Evolutionary conservation across 495 filamentous ascomycete species (phyloP).

Genomic region (Talaromyces borbonicus): DNA sequence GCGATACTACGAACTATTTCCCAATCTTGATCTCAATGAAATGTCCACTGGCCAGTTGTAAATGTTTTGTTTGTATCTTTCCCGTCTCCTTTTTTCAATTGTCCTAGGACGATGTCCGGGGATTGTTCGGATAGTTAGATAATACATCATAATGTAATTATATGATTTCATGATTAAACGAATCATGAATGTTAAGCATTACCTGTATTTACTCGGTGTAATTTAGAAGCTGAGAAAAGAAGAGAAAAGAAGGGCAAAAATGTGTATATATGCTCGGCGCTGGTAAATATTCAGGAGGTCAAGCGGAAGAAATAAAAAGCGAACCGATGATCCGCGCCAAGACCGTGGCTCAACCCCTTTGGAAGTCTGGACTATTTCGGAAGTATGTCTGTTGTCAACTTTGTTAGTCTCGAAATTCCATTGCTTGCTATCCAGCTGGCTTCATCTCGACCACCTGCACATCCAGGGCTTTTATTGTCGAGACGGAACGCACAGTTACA

Average conservation of each 20-base stretch:
- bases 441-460: not conserved
- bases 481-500: too few relatives aligned
- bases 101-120: too few relatives aligned
- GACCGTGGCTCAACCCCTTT: not conserved
- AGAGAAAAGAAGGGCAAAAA: too few relatives aligned
- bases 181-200: too few relatives aligned
- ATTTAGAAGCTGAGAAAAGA: too few relatives aligned
- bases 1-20: not conserved
- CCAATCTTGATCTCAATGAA: too few relatives aligned
- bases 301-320: not conserved
- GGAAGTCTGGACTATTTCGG: not conserved
- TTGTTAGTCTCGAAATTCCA: too few relatives aligned
- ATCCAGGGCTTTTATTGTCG: too few relatives aligned
- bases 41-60: too few relatives aligned
- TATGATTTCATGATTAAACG: not conserved
- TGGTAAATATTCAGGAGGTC: too few relatives aligned
- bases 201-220: too few relatives aligned
- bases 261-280: too few relatives aligned
- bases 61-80: not conserved
- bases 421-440: constrained; percentile 5
- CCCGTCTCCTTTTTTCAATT: constrained; percentile 7
- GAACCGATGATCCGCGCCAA: not conserved
- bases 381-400: not conserved
- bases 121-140: not conserved
- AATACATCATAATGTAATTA: constrained; percentile 2